Conservation (phyloP, 1,284 basidiomycete species). For the Cutaneotrichosporon cavernicola region DNA sequence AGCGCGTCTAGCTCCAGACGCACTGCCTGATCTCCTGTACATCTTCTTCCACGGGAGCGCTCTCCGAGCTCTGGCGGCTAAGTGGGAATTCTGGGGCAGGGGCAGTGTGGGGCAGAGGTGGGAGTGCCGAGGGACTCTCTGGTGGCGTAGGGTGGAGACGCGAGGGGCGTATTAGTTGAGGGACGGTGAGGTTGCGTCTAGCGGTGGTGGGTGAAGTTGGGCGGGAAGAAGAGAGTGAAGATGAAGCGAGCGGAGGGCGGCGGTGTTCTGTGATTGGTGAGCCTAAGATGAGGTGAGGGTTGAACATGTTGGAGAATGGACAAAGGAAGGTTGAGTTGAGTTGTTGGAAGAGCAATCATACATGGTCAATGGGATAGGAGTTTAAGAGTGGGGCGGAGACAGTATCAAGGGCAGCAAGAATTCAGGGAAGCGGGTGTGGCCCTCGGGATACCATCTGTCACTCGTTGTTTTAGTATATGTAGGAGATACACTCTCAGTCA, state of each 20-base stretch:
- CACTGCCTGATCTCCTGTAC: not conserved
- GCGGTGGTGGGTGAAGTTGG: not conserved
- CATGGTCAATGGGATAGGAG: too few relatives aligned
- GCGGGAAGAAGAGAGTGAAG: not conserved
- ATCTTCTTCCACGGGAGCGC: not conserved
- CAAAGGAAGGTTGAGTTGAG: not conserved
- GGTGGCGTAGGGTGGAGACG: slow-evolving; percentile 5
- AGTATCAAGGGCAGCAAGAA: too few relatives aligned
- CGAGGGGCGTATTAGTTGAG: not conserved
- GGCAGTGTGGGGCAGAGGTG: not conserved
- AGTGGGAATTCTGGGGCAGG: not conserved
- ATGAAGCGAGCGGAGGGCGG: not conserved
- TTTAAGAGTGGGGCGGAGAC: too few relatives aligned
- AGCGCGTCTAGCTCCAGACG: not conserved
- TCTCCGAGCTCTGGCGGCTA: slow-evolving; percentile 2
- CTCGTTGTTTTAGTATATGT: too few relatives aligned
- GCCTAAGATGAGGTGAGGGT: not conserved
- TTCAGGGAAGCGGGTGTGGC: too few relatives aligned
- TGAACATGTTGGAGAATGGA: not conserved
- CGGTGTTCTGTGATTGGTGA: not conserved
- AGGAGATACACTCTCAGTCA: too few relatives aligned
- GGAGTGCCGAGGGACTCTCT: not conserved
- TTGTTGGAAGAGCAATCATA: not conserved
- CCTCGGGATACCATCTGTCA: too few relatives aligned
- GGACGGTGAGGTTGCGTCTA: slow-evolving; percentile 9